Base-by-base conservation (phyloP, 345 rosid species). In the Salix arbutifolia region DNA sequence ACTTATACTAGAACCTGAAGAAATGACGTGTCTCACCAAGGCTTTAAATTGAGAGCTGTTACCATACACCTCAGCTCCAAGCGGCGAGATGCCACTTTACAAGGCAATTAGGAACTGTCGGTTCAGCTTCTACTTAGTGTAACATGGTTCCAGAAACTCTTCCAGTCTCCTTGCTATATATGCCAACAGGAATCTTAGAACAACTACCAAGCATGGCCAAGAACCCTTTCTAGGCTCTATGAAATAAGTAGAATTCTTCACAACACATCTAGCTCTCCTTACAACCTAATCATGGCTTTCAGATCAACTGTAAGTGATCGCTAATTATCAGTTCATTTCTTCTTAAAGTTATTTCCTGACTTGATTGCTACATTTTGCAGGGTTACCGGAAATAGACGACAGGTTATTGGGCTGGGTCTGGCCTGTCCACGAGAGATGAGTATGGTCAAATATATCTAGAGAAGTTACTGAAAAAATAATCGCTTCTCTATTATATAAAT, bases 371-470 rank as follows among this genome's bases (percentile, higher is more conserved):
- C 26, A 33, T 46, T 25, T 25, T 74, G 72, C 76, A 89, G 93
- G 82, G 86, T 72, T 76, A 64, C 74, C 74, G 83, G 87, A 86
- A 85, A 80, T 85, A 71, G 42, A n/a, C 86, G 70, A 67, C 73
- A 21, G 35, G 6, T 5, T 33, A 33, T 33, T 33, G 6, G 35
- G 35, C 0, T 33, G 35, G 35, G 35, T 33, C 6, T 33, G 35
- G 6, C 4, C 35, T 0, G 5, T 33, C 33, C 35, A 33, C 4
- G 6, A 33, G 35, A 0, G 6, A 33, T 33, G 6, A 33, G 35
- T 0, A 33, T 33, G 6, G 6, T 33, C 35, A 4, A 31, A 33
- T 33, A 33, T 33, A 5, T 33, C 0, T 5, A 33, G 35, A 33
- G 1, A 33, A 33, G 0, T 33, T 5, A 33, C 0, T 4, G 1